Evolutionary conservation across 805 yeast genomes (phyloP).

Genomic region (Saccharomyces kudriavzevii): DNA sequence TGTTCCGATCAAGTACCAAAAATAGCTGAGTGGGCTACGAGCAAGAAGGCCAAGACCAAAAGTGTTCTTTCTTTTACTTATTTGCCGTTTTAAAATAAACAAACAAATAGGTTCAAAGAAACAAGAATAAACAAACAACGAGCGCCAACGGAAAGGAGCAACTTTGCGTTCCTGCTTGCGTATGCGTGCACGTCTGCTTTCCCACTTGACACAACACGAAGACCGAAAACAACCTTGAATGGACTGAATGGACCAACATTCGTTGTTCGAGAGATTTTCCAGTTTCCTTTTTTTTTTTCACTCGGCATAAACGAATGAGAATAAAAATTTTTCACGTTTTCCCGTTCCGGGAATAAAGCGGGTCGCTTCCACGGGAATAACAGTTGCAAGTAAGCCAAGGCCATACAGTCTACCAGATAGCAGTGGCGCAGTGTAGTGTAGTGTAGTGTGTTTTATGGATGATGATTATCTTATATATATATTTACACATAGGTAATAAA

Average conservation of each 20-base stretch:
- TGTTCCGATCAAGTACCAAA: neutral
- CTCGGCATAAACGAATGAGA: neutral
- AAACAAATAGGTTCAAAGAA: neutral
- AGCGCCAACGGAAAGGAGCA: neutral
- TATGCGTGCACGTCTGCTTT: no score
- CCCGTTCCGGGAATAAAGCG: neutral
- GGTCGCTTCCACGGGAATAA: neutral
- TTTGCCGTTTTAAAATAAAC: neutral
- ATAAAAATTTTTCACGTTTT: neutral
- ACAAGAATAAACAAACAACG: neutral
- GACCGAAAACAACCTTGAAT: neutral
- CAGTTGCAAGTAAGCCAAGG: neutral
- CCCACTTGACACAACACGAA: neutral
- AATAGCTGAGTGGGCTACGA: neutral
- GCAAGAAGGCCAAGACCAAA: neutral
- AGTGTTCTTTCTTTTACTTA: neutral
- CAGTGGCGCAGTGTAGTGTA: neutral
- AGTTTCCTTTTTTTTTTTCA: neutral
- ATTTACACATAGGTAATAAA: neutral
- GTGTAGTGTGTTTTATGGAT: no score
- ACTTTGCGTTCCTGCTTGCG: neutral
- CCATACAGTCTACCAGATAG: neutral
- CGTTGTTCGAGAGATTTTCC: neutral
- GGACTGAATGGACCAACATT: neutral
- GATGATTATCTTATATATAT: neutral